Conservation (phyloP, 2,329 filamentous ascomycete species). For the Fusarium sp. region DNA sequence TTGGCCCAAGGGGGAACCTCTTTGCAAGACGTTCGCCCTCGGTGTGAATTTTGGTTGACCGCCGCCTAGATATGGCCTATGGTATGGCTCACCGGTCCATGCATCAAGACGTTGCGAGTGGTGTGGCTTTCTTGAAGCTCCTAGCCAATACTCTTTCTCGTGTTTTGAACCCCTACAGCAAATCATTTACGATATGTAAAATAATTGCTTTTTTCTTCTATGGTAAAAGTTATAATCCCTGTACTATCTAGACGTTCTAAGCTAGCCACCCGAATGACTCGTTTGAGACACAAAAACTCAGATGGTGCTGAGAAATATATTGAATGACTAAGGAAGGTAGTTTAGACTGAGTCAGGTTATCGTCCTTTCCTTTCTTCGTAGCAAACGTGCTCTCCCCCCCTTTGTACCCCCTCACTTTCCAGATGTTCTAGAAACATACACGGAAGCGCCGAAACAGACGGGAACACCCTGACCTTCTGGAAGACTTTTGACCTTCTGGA, state of each 20-base stretch:
- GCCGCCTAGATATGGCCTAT: not conserved
- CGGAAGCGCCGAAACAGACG: conserved; percentile 23
- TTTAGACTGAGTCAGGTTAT: conserved; percentile 11
- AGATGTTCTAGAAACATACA: conserved; percentile 20
- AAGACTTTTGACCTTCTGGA: conserved; percentile 23
- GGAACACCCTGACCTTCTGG: conserved; percentile 14
- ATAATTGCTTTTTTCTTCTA: conserved; percentile 17
- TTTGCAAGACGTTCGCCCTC: not conserved
- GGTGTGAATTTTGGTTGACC: not conserved
- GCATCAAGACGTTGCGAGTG: not conserved
- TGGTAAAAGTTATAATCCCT: conserved; percentile 1
- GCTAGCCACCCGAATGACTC: conserved; percentile 15
- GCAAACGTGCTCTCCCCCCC: not conserved
- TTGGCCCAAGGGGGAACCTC: not conserved
- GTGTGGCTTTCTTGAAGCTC: not conserved
- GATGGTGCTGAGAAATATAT: not conserved
- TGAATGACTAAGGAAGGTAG: not conserved
- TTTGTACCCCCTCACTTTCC: not conserved
- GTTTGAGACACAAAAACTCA: not conserved
- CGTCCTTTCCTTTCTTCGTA: not conserved
- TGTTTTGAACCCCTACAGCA: conserved; percentile 20
- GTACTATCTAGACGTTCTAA: not conserved
- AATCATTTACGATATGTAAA: conserved; percentile 15
- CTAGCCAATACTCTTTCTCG: conserved; percentile 16
- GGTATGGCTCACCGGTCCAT: not conserved